Conservation (phyloP, 495 filamentous ascomycete genomes). For the Coniosporium apollinis region DNA sequence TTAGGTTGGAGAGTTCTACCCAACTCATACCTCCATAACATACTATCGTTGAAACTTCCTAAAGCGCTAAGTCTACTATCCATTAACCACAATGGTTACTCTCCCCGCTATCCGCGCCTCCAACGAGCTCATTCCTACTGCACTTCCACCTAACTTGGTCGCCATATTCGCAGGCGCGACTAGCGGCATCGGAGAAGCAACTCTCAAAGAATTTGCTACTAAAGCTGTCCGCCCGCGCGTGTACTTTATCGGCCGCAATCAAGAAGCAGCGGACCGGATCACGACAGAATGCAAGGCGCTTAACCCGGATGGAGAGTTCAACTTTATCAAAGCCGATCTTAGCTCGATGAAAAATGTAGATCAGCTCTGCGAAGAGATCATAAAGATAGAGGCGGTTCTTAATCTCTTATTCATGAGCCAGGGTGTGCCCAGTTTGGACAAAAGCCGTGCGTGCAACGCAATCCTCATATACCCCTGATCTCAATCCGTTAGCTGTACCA, state of each 20-base stretch:
- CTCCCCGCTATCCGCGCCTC: conserved; percentile 2
- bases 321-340: conserved; percentile 40
- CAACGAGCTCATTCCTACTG: conserved; percentile 16
- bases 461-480: too few relatives aligned
- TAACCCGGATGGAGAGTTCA: conserved; percentile 23
- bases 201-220: conserved; percentile 38
- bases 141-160: conserved; percentile 27
- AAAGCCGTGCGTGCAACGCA: too few relatives aligned
- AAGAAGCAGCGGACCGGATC: conserved; percentile 29
- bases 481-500: neutral
- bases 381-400: conserved; percentile 32
- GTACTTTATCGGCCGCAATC: conserved; percentile 32
- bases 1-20: too few relatives aligned
- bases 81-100: conserved; percentile 8
- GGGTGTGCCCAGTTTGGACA: conserved; percentile 2
- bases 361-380: conserved; percentile 37
- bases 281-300: conserved; percentile 27
- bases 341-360: conserved; percentile 30
- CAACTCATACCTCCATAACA: too few relatives aligned
- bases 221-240: conserved; percentile 30
- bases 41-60: too few relatives aligned
- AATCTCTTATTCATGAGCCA: conserved; percentile 43
- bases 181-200: conserved; percentile 43
- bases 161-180: conserved; percentile 51
- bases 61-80: too few relatives aligned